These are phyloP conservation scores for Glycine tomentella DNA, from an alignment of 306 rosid species.

Conservation along the genomic window DNA sequence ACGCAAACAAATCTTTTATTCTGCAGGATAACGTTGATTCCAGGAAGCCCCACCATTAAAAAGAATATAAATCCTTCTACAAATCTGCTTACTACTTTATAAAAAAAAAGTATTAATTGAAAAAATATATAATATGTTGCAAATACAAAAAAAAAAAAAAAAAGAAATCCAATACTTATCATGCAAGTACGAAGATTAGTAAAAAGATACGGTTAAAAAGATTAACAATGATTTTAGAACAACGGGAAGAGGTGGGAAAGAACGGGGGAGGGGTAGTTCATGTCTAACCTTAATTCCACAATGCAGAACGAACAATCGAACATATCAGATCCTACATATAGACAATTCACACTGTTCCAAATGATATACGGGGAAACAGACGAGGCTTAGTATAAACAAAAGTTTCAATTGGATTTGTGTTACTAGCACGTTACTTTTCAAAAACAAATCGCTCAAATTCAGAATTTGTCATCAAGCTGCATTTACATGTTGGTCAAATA, in stretches of 20 bases:
- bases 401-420: background rate
- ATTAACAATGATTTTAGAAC: background rate
- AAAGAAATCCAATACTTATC: too few species aligned
- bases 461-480: conserved; percentile 4
- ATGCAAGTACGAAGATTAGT: background rate
- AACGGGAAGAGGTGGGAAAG: background rate
- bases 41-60: background rate
- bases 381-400: background rate
- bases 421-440: background rate
- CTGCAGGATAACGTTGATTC: background rate
- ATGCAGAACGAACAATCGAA: background rate
- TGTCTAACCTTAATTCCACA: background rate
- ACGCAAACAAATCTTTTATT: background rate
- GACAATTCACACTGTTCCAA: background rate
- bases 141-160: too few species aligned
- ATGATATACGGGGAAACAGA: background rate
- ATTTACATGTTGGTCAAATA: too few species aligned
- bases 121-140: too few species aligned
- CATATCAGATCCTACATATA: background rate
- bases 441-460: conserved; percentile 10
- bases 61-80: too few species aligned
- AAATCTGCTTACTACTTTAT: too few species aligned
- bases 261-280: background rate
- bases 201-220: background rate
- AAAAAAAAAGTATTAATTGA: too few species aligned